Evolutionary conservation across 495 filamentous ascomycete genomes (phyloP), one percentile per base, ranked within the genome.

Genomic region (Hypoxylon lienhwacheense): DNA sequence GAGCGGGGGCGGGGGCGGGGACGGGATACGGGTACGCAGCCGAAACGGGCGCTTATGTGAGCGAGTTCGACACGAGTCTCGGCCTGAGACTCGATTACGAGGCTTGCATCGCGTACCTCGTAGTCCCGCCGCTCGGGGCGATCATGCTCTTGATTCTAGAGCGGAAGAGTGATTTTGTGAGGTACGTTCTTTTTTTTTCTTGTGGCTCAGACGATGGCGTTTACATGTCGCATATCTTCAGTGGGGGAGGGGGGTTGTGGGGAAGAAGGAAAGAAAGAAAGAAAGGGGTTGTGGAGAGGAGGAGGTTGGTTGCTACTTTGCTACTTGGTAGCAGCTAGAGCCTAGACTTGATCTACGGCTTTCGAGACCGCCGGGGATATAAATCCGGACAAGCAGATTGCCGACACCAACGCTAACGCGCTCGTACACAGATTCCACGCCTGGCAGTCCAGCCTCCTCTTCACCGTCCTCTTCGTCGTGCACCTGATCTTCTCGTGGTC

Each of bases 121-220:
- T 85, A 52, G 70, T 95, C 14, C 93, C 93, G 63, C 93, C 93
- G 11, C 84, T 91, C 0, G 93, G 92, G 20, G 88, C 84, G 20
- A 88, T 96, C 7, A 70, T 96, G 56, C 69, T 98, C 65, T 68
- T 98, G 54, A 78, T 97, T 57, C 57, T 90, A 51, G 93, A 98
- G 78, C 81, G 90, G 61, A 92, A 93, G 79, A 96, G 90, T 61
- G 93, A 97, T 71, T 98, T 96, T 68, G 93, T 98, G 28, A 77
- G 93, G 90, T 95, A 69, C 37, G 84, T 81, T 41, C 34, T 0
- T 11, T 12, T 14, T 15, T 11, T 40, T 8, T n/a, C n/a, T n/a
- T n/a, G n/a, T n/a, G n/a, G n/a, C n/a, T n/a, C n/a, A n/a, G n/a
- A n/a, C n/a, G n/a, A n/a, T n/a, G n/a, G n/a, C n/a, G n/a, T n/a